Base-by-base conservation (phyloP, 345 rosid genomes). In the Angophora floribunda region DNA sequence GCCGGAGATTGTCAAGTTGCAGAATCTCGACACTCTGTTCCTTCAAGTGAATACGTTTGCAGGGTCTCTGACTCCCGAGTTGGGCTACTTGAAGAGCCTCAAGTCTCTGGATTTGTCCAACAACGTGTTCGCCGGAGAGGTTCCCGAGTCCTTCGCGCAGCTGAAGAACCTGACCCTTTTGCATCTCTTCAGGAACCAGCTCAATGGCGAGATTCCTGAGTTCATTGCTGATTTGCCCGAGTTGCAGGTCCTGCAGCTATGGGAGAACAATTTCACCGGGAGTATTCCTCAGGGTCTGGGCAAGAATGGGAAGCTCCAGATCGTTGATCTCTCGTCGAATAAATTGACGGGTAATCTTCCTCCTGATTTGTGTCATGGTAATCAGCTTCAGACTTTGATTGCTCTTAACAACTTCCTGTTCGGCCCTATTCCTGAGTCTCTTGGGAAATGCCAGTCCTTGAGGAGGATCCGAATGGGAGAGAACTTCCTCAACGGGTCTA, bases 221-320 rank as follows among this genome's bases (percentile, higher is more conserved):
- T 95, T 95, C 75, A 91, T 97, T 88, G 98, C 95, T 26, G 96
- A 94, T 6, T 82, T 97, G 47, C 98, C 99, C 59, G 88, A 89
- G 90, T 95, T 96, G 16, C 95, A 97, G 87, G 99, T 97, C 89
- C 87, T 97, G 85, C 99, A 96, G 94, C 87, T 97, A 36, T 97
- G 99, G 98, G 99, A 96, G 61, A 97, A 97, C 84, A 96, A 96
- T 87, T 95, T 97, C 92, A 96, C 99, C 10, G 97, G 95, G 51
- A 95, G 91, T 51, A 94, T 96, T 65, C 98, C 98, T 17, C 93
- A 89, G 87, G 91, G 90, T 16, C 52, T 97, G 41, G 98, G 99
- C 21, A 91, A 89, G 44, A 97, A 95, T 85, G 96, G 96, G 45
- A 94, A 92, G 82, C 93, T 96, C 32, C 86, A 44, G 63, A 36